Percentiles rank a stretch among this genome's conserved stretches.
Evolutionary conservation across 228 moss, liverwort and hornwort species (phyloP).

Genomic region (Sphagnum magellanicum): DNA sequence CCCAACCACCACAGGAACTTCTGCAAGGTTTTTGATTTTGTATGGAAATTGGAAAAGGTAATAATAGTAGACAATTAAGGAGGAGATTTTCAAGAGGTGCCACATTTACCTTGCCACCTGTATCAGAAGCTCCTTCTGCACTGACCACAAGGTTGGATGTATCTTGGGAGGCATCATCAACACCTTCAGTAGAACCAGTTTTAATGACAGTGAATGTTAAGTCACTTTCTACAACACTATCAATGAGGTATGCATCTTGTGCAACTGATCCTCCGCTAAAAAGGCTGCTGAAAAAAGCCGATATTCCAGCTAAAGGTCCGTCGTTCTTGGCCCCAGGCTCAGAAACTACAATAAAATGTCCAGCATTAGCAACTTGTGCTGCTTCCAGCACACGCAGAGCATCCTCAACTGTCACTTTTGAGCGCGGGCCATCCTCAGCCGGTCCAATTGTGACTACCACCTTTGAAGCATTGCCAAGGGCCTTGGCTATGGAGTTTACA

Average conservation of each 20-base stretch:
- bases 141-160: slow-evolving; percentile 69
- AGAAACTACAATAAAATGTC: slow-evolving; percentile 78
- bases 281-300: slow-evolving; percentile 58
- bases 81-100: background rate
- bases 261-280: slow-evolving; percentile 42
- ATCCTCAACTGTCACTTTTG: slow-evolving; percentile 67
- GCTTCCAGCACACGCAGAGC: slow-evolving; percentile 81
- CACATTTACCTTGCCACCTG: slow-evolving; percentile 59
- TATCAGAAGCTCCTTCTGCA: slow-evolving; percentile 68
- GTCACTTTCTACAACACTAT: slow-evolving; percentile 63
- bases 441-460: slow-evolving; percentile 92
- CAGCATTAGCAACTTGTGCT: slow-evolving; percentile 65
- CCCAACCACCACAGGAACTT: background rate
- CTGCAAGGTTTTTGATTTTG: no score
- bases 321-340: slow-evolving; percentile 49
- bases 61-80: no score
- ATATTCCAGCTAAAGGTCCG: slow-evolving; percentile 68
- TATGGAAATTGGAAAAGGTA: no score
- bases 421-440: slow-evolving; percentile 82
- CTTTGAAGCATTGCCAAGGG: slow-evolving; percentile 90
- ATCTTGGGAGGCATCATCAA: slow-evolving; percentile 79
- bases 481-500: slow-evolving; percentile 78
- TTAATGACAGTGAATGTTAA: slow-evolving; percentile 73
- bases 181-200: slow-evolving; percentile 67
- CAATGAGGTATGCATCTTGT: slow-evolving; percentile 48